Evolutionary conservation across 2,329 filamentous ascomycete genomes (phyloP), one percentile per base, ranked within the genome.

Genomic region (Neospermospora avenae): DNA sequence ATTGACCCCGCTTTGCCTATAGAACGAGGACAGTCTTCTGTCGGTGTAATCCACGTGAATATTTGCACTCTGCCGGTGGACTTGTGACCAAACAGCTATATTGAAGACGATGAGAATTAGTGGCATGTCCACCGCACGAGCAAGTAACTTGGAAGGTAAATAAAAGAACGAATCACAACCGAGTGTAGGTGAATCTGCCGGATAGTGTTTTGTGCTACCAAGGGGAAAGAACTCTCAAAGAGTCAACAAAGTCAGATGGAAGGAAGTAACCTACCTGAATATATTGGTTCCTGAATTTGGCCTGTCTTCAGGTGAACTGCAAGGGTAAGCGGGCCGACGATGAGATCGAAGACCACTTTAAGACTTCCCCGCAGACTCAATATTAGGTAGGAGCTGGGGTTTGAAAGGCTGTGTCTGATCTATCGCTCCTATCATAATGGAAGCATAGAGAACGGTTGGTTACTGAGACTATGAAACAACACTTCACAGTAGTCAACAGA

Each of bases 51-150:
- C 18, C 28, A 6, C 7, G 34, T 35, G 34, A 24, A 34, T 20
- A 16, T 11, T 11, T 49, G 57, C 41, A 55, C 55, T 49, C 49
- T 59, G 57, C 49, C 42, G 55, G 49, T 45, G 25, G 13, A 18
- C 31, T 45, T 48, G 22, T 14, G 22, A 48, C 22, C 5, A 25
- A 10, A 13, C 24, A 34, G 2, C 8, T 14, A 35, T 24, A 28
- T 10, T 2, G 20, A 14, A 31, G 16, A 42, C 24, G 35, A 20
- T 8, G 7, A 14, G 4, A 1, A 28, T 16, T 16, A 24, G 16
- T 41, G 41, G 14, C n/a, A 3, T 10, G 3, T 16, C 10, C 18
- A 11, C n/a, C 34, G 16, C n/a, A 28, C 20, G 54, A 11, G 24
- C 41, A 54, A 28, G 31, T 54, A 34, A 39, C 49, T 28, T 41